phyloP scores from a whole-genome alignment of 495 filamentous ascomycete genomes.

The Daldinia caldariorum region DNA sequence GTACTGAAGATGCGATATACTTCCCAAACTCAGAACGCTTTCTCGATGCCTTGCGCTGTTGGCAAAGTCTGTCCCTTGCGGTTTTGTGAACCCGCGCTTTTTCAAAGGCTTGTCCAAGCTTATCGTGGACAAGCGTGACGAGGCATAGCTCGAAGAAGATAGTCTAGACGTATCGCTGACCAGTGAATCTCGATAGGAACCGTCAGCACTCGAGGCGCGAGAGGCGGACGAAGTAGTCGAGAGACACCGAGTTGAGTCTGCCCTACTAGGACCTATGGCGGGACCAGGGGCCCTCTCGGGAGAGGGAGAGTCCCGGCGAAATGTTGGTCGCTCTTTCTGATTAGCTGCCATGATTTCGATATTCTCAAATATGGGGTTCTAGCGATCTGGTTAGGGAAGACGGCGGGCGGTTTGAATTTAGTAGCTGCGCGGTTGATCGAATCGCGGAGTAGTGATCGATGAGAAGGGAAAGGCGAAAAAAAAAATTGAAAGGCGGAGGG shows the following conservation, averaged over 20 bases:
- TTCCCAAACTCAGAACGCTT: constrained; percentile 93
- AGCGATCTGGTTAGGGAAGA: neutral
- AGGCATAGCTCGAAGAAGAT: constrained; percentile 58
- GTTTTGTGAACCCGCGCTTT: constrained; percentile 87
- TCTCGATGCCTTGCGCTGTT: constrained; percentile 88
- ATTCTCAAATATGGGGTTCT: constrained; percentile 2
- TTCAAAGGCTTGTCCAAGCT: constrained; percentile 60
- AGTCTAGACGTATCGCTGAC: constrained; percentile 62
- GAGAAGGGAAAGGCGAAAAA: constrained; percentile 15
- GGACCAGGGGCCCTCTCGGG: constrained; percentile 73
- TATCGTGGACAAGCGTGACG: constrained; percentile 59
- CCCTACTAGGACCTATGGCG: constrained; percentile 68
- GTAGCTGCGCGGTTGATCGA: constrained; percentile 12
- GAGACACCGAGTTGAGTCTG: constrained; percentile 73
- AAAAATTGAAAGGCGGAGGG: constrained; percentile 16
- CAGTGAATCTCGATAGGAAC: constrained; percentile 65
- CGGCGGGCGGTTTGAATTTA: constrained; percentile 3
- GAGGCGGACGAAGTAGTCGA: constrained; percentile 79
- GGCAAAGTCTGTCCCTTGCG: constrained; percentile 89
- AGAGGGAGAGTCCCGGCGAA: constrained; percentile 65
- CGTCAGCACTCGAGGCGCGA: constrained; percentile 62
- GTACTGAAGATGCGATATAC: constrained; percentile 96
- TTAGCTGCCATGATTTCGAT: constrained; percentile 49
- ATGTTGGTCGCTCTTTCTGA: constrained; percentile 47
- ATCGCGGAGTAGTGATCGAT: constrained; percentile 20